Conservation (phyloP, 1,284 basidiomycete species). For the Cutaneotrichosporon cyanovorans region DNA sequence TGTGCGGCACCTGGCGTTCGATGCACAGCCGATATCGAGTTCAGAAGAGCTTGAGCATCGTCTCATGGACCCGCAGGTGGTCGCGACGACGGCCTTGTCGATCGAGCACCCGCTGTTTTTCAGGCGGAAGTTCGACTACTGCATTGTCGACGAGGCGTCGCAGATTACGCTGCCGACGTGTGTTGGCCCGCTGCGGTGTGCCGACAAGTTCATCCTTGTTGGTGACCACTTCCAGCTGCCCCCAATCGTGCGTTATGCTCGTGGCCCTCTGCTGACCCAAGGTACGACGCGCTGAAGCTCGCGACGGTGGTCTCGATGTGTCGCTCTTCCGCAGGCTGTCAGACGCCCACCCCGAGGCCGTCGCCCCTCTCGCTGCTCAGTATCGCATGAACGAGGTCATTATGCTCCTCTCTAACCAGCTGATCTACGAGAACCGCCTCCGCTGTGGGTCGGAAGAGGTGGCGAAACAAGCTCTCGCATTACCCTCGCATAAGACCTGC, state of each 20-base stretch:
- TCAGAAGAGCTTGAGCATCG: constrained; percentile 71
- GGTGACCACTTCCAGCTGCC: constrained; percentile 97
- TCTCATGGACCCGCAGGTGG: constrained; percentile 78
- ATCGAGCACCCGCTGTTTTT: constrained; percentile 86
- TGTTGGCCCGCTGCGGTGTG: constrained; percentile 82
- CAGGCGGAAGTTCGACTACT: constrained; percentile 83
- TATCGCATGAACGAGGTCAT: constrained; percentile 98
- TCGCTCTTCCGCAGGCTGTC: constrained; percentile 85
- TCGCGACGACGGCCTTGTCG: constrained; percentile 89
- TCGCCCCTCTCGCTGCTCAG: constrained; percentile 75
- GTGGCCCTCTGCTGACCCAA: constrained; percentile 32
- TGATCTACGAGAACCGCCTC: constrained; percentile 76
- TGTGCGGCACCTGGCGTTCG: constrained; percentile 63
- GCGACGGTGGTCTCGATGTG: constrained; percentile 75
- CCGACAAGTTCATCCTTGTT: constrained; percentile 85
- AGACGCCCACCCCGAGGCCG: constrained; percentile 72
- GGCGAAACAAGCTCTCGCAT: constrained; percentile 54
- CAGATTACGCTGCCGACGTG: constrained; percentile 96
- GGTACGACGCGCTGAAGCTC: constrained; percentile 73
- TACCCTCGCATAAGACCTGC: constrained; percentile 51
- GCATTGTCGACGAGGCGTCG: constrained; percentile 96
- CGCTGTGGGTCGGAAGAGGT: constrained; percentile 69
- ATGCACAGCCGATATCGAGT: constrained; percentile 53
- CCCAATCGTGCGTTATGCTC: constrained; percentile 59
- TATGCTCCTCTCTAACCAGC: constrained; percentile 82